These are phyloP conservation scores for Aspergillus nidulans DNA, from an alignment of 495 filamentous ascomycete genomes.

Conservation along the genomic window DNA sequence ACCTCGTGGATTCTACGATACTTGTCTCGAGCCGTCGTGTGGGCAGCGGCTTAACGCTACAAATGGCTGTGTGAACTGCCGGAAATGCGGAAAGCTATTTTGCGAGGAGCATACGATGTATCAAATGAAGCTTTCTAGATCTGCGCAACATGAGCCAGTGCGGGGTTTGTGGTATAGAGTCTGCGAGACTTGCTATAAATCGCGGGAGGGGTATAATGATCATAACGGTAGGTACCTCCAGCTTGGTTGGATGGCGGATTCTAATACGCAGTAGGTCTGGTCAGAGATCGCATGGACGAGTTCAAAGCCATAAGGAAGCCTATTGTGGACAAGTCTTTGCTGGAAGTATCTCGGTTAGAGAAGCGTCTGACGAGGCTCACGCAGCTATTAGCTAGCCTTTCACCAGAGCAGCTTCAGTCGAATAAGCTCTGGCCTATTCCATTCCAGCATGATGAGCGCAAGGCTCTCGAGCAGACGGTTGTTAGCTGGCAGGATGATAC, in stretches of 20 bases:
- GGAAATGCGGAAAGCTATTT: constrained; percentile 87
- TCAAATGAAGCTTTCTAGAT: constrained; percentile 93
- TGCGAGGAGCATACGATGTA: constrained; percentile 99
- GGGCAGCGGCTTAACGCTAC: constrained; percentile 70
- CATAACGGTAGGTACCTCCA: constrained; percentile 52
- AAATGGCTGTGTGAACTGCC: constrained; percentile 84
- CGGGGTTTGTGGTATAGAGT: constrained; percentile 90
- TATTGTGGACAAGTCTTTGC: constrained; percentile 72
- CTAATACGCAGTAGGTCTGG: constrained; percentile 40
- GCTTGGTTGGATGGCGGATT: neutral
- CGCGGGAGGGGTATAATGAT: constrained; percentile 91
- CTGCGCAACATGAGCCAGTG: constrained; percentile 87
- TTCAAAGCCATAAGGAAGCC: constrained; percentile 68
- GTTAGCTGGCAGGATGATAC: constrained; percentile 95
- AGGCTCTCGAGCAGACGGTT: constrained; percentile 81
- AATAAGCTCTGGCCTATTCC: constrained; percentile 55
- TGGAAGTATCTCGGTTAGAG: constrained; percentile 86
- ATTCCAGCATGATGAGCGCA: constrained; percentile 61
- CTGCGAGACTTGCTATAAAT: constrained; percentile 98
- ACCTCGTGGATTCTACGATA: constrained; percentile 61
- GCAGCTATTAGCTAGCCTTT: constrained; percentile 68
- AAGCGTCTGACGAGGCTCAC: constrained; percentile 89
- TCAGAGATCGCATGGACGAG: constrained; percentile 61
- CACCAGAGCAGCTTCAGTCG: constrained; percentile 52
- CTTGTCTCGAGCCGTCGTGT: constrained; percentile 83